phyloP scores from a whole-genome alignment of 768 basidiomycete species.

The Fomitopsis serialis region DNA sequence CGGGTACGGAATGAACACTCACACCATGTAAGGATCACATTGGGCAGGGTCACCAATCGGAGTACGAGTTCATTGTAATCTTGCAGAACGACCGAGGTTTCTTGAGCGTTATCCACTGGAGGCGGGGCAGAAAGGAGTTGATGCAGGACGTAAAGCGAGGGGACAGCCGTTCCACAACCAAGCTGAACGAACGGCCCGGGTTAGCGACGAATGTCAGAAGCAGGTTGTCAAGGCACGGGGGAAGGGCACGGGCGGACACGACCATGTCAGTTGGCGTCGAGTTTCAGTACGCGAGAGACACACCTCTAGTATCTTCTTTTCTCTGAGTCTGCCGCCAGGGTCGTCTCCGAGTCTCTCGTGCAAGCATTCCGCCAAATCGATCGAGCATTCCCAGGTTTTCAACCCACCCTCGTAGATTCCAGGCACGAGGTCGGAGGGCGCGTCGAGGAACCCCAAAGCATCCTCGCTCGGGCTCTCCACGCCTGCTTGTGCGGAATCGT shows the following conservation, averaged over 20 bases:
- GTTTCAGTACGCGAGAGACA: slow-evolving; percentile 12
- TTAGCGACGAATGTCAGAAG: too few species aligned
- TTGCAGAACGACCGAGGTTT: slow-evolving; percentile 72
- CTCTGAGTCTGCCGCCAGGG: slow-evolving; percentile 28
- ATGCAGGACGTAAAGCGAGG: slow-evolving; percentile 68
- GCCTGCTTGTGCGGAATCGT: not conserved
- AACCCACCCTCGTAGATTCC: slow-evolving; percentile 94
- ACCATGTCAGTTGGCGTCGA: too few species aligned
- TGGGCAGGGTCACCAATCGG: slow-evolving; percentile 74
- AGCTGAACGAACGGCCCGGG: slow-evolving; percentile 49
- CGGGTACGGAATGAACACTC: slow-evolving; percentile 24
- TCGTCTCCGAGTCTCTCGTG: slow-evolving; percentile 25
- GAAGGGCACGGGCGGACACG: too few species aligned
- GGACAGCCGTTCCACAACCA: slow-evolving; percentile 91
- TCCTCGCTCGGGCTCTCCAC: slow-evolving; percentile 5
- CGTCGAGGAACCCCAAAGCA: slow-evolving; percentile 60
- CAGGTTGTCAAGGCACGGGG: too few species aligned
- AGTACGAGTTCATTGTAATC: slow-evolving; percentile 87
- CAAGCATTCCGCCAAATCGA: slow-evolving; percentile 77
- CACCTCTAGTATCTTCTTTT: slow-evolving; percentile 71
- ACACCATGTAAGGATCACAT: slow-evolving; percentile 81
- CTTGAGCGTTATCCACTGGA: slow-evolving; percentile 12
- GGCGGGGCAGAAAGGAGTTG: slow-evolving; percentile 42
- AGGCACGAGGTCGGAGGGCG: slow-evolving; percentile 85
- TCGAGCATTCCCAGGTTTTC: slow-evolving; percentile 96